phyloP scores from a whole-genome alignment of 1,139 yeast species.

The Hemisphaericaspora subhashii region DNA sequence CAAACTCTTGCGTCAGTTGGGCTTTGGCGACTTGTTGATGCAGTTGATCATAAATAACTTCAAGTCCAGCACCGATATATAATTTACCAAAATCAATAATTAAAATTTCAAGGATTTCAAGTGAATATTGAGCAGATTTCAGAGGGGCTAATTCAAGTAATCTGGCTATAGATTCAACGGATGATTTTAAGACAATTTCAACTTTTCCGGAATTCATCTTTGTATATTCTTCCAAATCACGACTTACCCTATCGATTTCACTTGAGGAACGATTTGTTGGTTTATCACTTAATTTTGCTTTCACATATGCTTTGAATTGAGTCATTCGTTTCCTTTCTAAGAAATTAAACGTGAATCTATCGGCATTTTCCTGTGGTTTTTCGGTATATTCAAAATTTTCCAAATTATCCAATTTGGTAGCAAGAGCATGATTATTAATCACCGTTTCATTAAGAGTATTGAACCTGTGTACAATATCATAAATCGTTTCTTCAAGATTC shows the following conservation, averaged over 20 bases:
- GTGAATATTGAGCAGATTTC: conserved; percentile 62
- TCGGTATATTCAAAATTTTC: conserved; percentile 28
- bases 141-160: conserved; percentile 70
- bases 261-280: conserved; percentile 19
- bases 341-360: conserved; percentile 34
- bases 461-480: conserved; percentile 49
- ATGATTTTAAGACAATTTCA: conserved; percentile 65
- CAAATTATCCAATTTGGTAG: conserved; percentile 41
- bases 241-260: conserved; percentile 19
- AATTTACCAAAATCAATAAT: conserved; percentile 70
- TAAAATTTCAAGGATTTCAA: conserved; percentile 66
- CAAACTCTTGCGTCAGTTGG: conserved; percentile 27
- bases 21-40: conserved; percentile 28
- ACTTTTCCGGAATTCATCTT: conserved; percentile 48
- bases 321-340: conserved; percentile 42
- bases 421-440: conserved; percentile 46
- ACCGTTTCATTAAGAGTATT: conserved; percentile 54
- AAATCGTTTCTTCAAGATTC: conserved; percentile 63
- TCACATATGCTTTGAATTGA: conserved; percentile 40
- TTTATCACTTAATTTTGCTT: conserved; percentile 31
- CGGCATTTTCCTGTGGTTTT: conserved; percentile 18
- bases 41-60: conserved; percentile 56
- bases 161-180: conserved; percentile 80
- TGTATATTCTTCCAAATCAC: conserved; percentile 28
- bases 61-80: conserved; percentile 75